A percentile compares a stretch with the other conserved stretches of the same genome.
Evolutionary conservation across 2,329 filamentous ascomycete genomes (phyloP).

Genomic region (Scytalidium sp.): DNA sequence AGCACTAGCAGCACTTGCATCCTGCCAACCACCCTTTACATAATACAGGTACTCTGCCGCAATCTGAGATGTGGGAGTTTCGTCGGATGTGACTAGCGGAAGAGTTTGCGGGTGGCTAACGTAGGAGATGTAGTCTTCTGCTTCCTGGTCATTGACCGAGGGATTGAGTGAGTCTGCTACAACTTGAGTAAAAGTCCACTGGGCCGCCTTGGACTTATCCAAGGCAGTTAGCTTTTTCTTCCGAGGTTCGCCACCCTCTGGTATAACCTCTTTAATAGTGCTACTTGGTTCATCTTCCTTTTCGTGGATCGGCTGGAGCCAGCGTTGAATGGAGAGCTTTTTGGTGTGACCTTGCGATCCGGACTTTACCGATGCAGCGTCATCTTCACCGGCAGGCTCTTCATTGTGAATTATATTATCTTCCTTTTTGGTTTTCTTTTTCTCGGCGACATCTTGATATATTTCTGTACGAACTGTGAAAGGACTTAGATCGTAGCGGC

Average conservation of each 20-base stretch:
- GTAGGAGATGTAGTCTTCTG: slow-evolving; percentile 84
- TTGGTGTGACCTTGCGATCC: slow-evolving; percentile 34
- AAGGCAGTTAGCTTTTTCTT: slow-evolving; percentile 56
- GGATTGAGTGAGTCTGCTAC: slow-evolving; percentile 85
- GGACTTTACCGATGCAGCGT: slow-evolving; percentile 38
- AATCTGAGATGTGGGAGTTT: slow-evolving; percentile 54
- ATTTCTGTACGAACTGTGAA: slow-evolving; percentile 74
- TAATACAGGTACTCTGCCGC: slow-evolving; percentile 77
- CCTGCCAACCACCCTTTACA: slow-evolving; percentile 63
- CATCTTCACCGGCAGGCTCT: slow-evolving; percentile 36
- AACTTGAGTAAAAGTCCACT: slow-evolving; percentile 86
- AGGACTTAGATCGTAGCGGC: slow-evolving; percentile 80
- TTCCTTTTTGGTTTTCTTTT: slow-evolving; percentile 62
- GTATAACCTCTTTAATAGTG: slow-evolving; percentile 53
- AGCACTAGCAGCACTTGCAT: slow-evolving; percentile 27
- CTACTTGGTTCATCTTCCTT: slow-evolving; percentile 34
- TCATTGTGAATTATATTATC: slow-evolving; percentile 63
- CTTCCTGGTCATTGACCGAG: slow-evolving; percentile 71
- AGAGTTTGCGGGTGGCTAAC: slow-evolving; percentile 86
- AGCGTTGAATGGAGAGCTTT: slow-evolving; percentile 54
- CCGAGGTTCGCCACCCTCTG: slow-evolving; percentile 14
- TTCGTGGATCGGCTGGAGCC: slow-evolving; percentile 51
- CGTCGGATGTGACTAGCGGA: slow-evolving; percentile 73
- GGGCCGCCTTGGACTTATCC: slow-evolving; percentile 78
- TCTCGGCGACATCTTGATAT: slow-evolving; percentile 57